Evolutionary conservation across 192 early-diverging fungal species (phyloP).

Genomic region (Gonapodya prolifera): DNA sequence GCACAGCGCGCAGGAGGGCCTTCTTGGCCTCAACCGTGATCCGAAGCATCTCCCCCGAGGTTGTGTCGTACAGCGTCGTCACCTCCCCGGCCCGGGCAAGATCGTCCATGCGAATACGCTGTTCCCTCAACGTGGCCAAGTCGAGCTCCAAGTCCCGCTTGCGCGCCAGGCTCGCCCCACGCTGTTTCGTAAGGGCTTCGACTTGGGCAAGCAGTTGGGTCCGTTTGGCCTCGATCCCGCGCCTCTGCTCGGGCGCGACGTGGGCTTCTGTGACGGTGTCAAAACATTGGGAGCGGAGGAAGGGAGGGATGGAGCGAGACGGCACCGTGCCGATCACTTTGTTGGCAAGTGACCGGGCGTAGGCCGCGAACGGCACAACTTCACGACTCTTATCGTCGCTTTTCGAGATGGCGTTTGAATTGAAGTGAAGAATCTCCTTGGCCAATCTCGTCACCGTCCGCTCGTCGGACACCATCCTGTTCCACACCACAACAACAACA

Average conservation of each 20-base stretch:
- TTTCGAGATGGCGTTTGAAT: no score
- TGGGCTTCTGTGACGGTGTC: not conserved
- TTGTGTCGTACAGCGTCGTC: not conserved
- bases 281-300: not conserved
- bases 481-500: not conserved
- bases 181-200: not conserved
- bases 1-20: not conserved
- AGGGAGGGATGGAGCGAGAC: not conserved
- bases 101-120: not conserved
- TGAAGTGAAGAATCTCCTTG: not conserved
- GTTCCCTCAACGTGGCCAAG: not conserved
- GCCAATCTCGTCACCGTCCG: not conserved
- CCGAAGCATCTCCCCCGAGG: not conserved
- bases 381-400: no score
- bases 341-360: not conserved
- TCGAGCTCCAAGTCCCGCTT: not conserved
- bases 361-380: not conserved
- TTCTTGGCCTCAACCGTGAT: no score
- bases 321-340: not conserved
- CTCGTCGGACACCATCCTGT: not conserved
- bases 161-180: not conserved
- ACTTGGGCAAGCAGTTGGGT: not conserved
- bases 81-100: not conserved
- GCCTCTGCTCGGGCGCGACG: not conserved
- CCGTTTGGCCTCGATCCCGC: not conserved